phyloP scores from a whole-genome alignment of 495 filamentous ascomycete species.

The Neurospora discreta region DNA sequence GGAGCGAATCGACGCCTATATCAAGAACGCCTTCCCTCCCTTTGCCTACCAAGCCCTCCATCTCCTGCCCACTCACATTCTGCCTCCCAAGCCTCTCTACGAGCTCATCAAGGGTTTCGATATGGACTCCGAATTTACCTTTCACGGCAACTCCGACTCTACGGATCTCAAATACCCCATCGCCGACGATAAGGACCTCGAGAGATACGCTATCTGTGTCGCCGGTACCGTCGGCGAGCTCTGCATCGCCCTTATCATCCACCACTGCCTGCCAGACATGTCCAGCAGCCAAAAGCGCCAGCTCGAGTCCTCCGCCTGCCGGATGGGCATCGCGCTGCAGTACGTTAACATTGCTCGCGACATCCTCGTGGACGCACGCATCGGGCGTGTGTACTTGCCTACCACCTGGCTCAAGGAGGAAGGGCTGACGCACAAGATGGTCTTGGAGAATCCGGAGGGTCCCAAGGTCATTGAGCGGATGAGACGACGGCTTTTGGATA shows the following conservation, averaged over 20 bases:
- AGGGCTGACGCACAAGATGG: conserved; percentile 38
- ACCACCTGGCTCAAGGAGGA: conserved; percentile 46
- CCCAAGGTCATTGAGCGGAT: conserved; percentile 29
- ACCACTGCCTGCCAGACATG: conserved; percentile 29
- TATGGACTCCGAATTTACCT: conserved; percentile 45
- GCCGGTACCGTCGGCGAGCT: conserved; percentile 58
- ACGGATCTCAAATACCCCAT: conserved; percentile 38
- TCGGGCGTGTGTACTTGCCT: conserved; percentile 53
- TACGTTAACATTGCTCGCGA: conserved; percentile 65
- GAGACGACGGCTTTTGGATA: conserved; percentile 40
- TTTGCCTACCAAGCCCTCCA: conserved; percentile 35
- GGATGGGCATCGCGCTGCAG: conserved; percentile 59
- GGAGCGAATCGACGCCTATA: conserved; percentile 17
- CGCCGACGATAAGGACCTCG: conserved; percentile 39
- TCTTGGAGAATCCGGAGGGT: conserved; percentile 36
- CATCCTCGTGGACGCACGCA: conserved; percentile 47
- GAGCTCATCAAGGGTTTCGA: conserved; percentile 50
- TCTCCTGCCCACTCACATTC: conserved; percentile 41
- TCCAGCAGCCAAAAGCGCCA: conserved; percentile 10
- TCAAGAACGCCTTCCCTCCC: conserved; percentile 35
- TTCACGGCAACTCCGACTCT: neutral
- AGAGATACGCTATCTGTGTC: conserved; percentile 46
- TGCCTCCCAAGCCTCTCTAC: conserved; percentile 43
- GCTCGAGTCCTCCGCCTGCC: conserved; percentile 36
- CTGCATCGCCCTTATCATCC: conserved; percentile 50